Evolutionary conservation across 768 basidiomycete species (phyloP).

Genomic region (Agaricus sinodeliciosus): DNA sequence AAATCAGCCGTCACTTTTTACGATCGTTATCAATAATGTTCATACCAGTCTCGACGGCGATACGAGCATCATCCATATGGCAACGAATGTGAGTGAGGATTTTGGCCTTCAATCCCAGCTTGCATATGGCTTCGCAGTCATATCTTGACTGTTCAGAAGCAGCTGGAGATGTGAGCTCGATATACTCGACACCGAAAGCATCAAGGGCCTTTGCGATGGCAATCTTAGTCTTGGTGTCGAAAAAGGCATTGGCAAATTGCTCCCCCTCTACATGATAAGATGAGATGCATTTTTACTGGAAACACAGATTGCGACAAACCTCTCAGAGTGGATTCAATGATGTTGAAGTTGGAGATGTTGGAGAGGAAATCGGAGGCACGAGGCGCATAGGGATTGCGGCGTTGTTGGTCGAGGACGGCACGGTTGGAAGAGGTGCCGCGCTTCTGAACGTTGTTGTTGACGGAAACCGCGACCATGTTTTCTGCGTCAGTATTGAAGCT

Average conservation of each 20-base stretch:
- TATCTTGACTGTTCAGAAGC: constrained; percentile 91
- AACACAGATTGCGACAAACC: constrained; percentile 41
- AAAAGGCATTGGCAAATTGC: constrained; percentile 99
- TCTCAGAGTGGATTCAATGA: constrained; percentile 95
- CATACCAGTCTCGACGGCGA: constrained; percentile 95
- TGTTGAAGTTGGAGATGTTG: constrained; percentile 90
- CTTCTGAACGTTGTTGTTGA: constrained; percentile 40
- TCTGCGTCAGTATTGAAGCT: constrained; percentile 32
- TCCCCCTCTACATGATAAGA: constrained; percentile 69
- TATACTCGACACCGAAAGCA: constrained; percentile 99
- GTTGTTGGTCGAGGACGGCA: constrained; percentile 31
- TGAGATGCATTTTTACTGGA: constrained; percentile 11
- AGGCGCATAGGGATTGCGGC: constrained; percentile 77
- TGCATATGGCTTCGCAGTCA: constrained; percentile 99
- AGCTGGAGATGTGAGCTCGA: constrained; percentile 96
- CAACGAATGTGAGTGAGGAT: constrained; percentile 99
- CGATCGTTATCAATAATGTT: constrained; percentile 5
- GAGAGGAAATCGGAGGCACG: constrained; percentile 90
- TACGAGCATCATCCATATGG: constrained; percentile 99
- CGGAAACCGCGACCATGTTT: constrained; percentile 72
- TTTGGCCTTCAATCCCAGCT: constrained; percentile 93
- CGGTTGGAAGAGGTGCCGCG: constrained; percentile 33
- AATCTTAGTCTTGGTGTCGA: constrained; percentile 99
- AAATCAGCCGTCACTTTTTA: constrained; percentile 5
- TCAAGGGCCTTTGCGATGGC: constrained; percentile 97